Evolutionary conservation across 2,329 filamentous ascomycete species (phyloP).

Genomic region (Pseudophaeomoniella oleicola): DNA sequence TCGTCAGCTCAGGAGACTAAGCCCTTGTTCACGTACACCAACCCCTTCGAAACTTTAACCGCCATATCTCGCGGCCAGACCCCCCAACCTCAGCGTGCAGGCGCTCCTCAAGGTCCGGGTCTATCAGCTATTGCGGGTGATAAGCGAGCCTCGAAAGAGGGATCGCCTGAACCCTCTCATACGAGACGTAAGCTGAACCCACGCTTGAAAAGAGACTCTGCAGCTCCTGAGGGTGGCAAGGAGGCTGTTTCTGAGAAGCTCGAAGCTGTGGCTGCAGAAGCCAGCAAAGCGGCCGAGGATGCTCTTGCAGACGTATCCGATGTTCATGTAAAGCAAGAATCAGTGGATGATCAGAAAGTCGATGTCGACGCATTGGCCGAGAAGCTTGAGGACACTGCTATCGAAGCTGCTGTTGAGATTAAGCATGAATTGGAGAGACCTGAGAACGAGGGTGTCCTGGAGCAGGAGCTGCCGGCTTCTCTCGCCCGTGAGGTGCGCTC

Average conservation of each 20-base stretch:
- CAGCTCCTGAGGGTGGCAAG: conserved; percentile 22
- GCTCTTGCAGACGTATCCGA: conserved; percentile 42
- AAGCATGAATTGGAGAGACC: conserved; percentile 37
- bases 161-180: conserved; percentile 5
- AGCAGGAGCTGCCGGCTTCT: conserved; percentile 36
- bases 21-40: conserved; percentile 53
- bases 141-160: conserved; percentile 9
- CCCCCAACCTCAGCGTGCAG: conserved; percentile 28
- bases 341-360: conserved; percentile 21
- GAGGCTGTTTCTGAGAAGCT: conserved; percentile 61
- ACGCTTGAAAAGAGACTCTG: conserved; percentile 6
- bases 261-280: conserved; percentile 40
- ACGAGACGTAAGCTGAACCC: conserved; percentile 18
- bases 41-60: conserved; percentile 56
- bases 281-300: conserved; percentile 48
- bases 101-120: conserved; percentile 24
- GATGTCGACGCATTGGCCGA: conserved; percentile 18
- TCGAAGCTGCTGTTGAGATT: conserved; percentile 26
- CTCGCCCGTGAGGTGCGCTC: conserved; percentile 43
- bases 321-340: conserved; percentile 14
- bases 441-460: conserved; percentile 37
- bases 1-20: conserved; percentile 21
- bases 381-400: conserved; percentile 15
- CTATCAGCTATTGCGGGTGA: conserved; percentile 12
- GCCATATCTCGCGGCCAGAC: conserved; percentile 48